These are phyloP conservation scores for Pontederia paniculata DNA, from an alignment of 176 grass and related monocot genomes.

Conservation along the genomic window DNA sequence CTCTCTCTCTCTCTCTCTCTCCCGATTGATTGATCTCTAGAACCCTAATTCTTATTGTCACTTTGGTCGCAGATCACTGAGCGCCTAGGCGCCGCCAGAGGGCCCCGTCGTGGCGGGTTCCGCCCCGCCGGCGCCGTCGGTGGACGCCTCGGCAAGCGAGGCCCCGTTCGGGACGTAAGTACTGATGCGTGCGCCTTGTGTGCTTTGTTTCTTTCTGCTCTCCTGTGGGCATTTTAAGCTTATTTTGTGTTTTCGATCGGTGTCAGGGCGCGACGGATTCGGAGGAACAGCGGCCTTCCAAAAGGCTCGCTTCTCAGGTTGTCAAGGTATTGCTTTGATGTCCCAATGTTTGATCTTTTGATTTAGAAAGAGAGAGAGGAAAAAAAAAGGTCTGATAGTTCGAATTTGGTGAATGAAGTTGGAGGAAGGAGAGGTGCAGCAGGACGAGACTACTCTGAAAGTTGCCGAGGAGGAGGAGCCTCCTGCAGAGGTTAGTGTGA, in stretches of 20 bases:
- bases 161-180: constrained; percentile 54
- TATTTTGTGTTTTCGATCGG: too few species aligned
- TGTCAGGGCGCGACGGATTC: too few species aligned
- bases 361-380: too few species aligned
- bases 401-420: too few species aligned
- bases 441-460: constrained; percentile 21
- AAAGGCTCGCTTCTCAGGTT: too few species aligned
- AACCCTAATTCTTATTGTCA: constrained; percentile 8
- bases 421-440: constrained; percentile 38
- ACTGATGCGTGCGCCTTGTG: too few species aligned
- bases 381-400: too few species aligned
- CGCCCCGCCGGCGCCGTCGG: constrained; percentile 15
- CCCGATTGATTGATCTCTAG: constrained; percentile 5
- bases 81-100: constrained; percentile 75
- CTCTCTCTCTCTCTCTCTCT: too few species aligned
- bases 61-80: constrained; percentile 63
- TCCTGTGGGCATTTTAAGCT: not conserved
- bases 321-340: too few species aligned
- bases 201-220: not conserved
- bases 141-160: constrained; percentile 30
- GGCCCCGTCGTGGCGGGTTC: constrained; percentile 40
- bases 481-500: not conserved
- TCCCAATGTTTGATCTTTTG: too few species aligned
- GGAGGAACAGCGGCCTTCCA: too few species aligned
- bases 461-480: constrained; percentile 17